These are phyloP conservation scores for Podaxis sp. DNA, from an alignment of 768 basidiomycete species.

Conservation along the genomic window DNA sequence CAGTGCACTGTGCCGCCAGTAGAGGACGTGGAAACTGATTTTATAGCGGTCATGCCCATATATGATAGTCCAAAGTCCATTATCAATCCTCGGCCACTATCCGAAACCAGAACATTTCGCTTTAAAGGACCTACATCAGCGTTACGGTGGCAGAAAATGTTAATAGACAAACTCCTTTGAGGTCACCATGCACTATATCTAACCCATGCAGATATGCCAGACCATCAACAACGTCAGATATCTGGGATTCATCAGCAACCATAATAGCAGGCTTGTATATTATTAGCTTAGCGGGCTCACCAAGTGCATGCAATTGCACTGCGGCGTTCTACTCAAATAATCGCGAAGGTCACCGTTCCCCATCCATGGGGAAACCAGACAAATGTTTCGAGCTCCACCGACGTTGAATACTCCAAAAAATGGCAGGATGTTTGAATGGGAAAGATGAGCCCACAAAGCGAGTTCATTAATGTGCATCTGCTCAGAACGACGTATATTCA, in stretches of 20 bases:
- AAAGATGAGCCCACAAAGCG: slow-evolving; percentile 31
- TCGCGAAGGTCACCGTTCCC: slow-evolving; percentile 19
- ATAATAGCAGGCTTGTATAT: not conserved
- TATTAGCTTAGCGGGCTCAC: slow-evolving; percentile 2
- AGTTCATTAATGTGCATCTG: slow-evolving; percentile 23
- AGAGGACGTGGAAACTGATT: not conserved
- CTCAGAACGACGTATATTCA: not conserved
- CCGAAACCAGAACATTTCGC: slow-evolving; percentile 3
- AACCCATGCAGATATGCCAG: not conserved
- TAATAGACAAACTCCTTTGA: not conserved
- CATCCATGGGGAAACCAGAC: slow-evolving; percentile 23
- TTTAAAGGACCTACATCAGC: not conserved
- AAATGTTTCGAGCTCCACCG: not conserved
- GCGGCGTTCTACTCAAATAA: slow-evolving; percentile 13
- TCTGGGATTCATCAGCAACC: not conserved
- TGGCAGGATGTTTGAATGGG: slow-evolving; percentile 36
- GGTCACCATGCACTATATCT: slow-evolving; percentile 5
- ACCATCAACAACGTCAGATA: not conserved
- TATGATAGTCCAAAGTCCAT: slow-evolving; percentile 3
- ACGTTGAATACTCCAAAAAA: slow-evolving; percentile 30
- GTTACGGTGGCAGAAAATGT: not conserved
- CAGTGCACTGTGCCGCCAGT: not conserved
- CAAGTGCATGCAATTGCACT: slow-evolving; percentile 11
- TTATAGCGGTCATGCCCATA: not conserved
- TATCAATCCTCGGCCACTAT: not conserved